Conservation (phyloP, 129 eudicot species). For the Flaveria robusta region DNA sequence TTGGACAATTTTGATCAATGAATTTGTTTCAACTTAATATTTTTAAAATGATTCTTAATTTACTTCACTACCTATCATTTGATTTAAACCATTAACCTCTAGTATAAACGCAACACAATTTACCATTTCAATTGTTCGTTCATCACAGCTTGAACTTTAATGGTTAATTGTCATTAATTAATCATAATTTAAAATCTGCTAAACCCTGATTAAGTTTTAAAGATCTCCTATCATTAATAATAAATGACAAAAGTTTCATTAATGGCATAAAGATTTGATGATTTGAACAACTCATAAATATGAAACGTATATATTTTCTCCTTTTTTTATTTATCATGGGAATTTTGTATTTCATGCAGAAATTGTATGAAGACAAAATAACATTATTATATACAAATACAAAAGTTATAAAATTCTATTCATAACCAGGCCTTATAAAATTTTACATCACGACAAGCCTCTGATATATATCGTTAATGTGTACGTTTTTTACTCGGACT, state of each 20-base stretch:
- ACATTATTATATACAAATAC: not conserved
- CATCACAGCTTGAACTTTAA: not conserved
- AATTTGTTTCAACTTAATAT: no score
- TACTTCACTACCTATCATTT: no score
- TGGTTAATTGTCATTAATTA: not conserved
- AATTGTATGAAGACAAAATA: constrained; percentile 30
- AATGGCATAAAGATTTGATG: constrained; percentile 10
- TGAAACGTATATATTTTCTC: not conserved
- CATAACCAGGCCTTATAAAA: not conserved
- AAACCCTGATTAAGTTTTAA: not conserved
- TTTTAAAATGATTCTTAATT: no score
- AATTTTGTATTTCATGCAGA: constrained; percentile 39
- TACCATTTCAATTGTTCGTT: no score
- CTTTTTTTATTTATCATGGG: constrained; percentile 17
- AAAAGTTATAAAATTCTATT: not conserved
- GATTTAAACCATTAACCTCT: no score
- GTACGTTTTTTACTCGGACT: constrained; percentile 5
- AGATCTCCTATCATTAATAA: not conserved
- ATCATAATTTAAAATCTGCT: not conserved
- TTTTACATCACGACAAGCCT: not conserved
- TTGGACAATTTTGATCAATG: constrained; percentile 7
- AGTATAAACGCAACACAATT: no score
- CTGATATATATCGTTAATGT: not conserved
- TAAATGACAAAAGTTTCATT: not conserved
- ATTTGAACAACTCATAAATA: constrained; percentile 9